Evolutionary conservation across 2,329 filamentous ascomycete species (phyloP), one percentile per base, ranked within the genome.

Genomic region (Sporothrix variecibatus): DNA sequence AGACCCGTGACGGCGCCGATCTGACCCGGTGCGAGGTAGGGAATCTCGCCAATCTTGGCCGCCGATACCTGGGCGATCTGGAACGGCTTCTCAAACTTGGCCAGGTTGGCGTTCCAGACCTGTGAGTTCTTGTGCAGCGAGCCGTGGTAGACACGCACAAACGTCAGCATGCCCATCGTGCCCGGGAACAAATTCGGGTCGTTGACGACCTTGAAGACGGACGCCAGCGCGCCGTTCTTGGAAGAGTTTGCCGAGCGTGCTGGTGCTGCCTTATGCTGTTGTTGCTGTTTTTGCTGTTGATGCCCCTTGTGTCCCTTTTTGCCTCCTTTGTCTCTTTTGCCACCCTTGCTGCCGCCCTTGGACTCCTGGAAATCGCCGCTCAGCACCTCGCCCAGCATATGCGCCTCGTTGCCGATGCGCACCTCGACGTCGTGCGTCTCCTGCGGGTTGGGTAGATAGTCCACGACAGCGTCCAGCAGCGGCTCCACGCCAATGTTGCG

Each of bases 401-500:
- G 83, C 0, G 87, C 85, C n/a, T 88, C 84, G 51, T 83, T 81
- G 0, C 90, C 91, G 3, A 78, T 28, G 11, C 72, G 75, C 49
- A 77, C 77, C 20, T 75, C 74, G 0, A 78, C 75, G 31, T 77
- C 76, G 1, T 75, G 67, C 34, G 75, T 72, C 73, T 76, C 62
- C 1, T 87, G 84, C 0, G 96, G 96, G 76, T 90, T 93, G 0
- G 96, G 96, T 2, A 98, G 86, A 64, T 98, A 91, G 79, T 98
- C 93, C 9, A 94, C 90, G 15, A 98, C 90, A 51, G 94, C 94
- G 81, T 98, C 94, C 72, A 98, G 88, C 28, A 99, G 86, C 38
- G 95, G 94, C 81, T 98, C 94, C 3, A 98, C 94, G 8, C 96
- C 96, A 76, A 98, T 94, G 77, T 98, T 97, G 58, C 93, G 90